Percentiles rank a stretch among this genome's conserved stretches.
Evolutionary conservation across 805 yeast genomes (phyloP).

Genomic region (Wickerhamia fluorescens): DNA sequence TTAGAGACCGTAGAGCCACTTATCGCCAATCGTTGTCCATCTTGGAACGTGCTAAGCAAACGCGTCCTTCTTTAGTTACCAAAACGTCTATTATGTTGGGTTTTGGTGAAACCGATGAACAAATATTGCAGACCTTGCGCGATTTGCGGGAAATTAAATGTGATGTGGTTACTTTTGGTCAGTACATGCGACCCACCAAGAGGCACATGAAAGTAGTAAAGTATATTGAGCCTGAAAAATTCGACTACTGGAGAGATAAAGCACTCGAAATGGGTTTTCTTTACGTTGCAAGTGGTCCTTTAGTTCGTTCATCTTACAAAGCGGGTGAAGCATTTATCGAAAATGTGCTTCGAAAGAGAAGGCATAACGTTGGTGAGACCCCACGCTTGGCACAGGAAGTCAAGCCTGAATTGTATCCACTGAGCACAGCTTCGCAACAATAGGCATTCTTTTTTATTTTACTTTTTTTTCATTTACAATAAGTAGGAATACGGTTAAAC

Average conservation of each 20-base stretch:
- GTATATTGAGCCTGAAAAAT: conserved; percentile 88
- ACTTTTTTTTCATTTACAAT: too few relatives aligned
- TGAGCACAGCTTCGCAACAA: conserved; percentile 1
- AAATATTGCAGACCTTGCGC: conserved; percentile 63
- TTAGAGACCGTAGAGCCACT: conserved; percentile 95
- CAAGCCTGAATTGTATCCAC: conserved; percentile 11
- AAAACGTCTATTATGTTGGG: conserved; percentile 96
- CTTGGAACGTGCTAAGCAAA: conserved; percentile 69
- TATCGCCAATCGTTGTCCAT: conserved; percentile 82
- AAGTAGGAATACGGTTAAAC: too few relatives aligned
- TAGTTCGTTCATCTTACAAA: conserved; percentile 92
- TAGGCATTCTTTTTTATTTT: too few relatives aligned
- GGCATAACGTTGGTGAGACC: conserved; percentile 41
- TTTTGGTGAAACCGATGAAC: conserved; percentile 92
- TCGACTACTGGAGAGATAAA: conserved; percentile 83
- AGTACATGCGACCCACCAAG: conserved; percentile 98
- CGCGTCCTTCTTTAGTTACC: conserved; percentile 71
- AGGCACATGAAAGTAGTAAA: conserved; percentile 98
- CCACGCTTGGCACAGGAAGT: conserved; percentile 23
- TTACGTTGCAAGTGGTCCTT: conserved; percentile 95
- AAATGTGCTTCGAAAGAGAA: conserved; percentile 77
- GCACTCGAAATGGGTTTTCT: conserved; percentile 89
- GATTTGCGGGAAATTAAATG: conserved; percentile 73
- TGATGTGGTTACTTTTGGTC: conserved; percentile 97
- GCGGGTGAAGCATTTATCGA: conserved; percentile 98